Conservation (phyloP, 139 green algal genomes). For the Coelastrella sp. region DNA sequence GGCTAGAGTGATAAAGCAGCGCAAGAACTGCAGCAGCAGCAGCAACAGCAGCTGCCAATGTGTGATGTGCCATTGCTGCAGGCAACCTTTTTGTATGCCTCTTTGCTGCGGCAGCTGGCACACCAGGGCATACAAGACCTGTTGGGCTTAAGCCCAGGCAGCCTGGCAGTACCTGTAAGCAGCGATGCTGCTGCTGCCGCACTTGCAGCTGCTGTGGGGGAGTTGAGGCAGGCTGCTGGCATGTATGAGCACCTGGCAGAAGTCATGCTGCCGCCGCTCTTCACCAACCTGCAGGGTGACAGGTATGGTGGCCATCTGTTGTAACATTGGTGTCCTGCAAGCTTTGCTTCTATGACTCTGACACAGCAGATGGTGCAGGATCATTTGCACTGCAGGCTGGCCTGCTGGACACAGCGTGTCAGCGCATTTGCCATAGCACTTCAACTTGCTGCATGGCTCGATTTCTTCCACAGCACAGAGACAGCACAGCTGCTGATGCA, state of each 20-base stretch:
- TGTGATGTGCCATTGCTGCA: not conserved
- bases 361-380: not conserved
- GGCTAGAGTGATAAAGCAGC: too few relatives aligned
- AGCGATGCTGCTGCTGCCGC: conserved; percentile 34
- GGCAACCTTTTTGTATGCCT: conserved; percentile 42
- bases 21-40: too few relatives aligned
- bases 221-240: conserved; percentile 35
- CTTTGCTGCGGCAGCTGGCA: conserved; percentile 35
- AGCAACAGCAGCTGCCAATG: not conserved
- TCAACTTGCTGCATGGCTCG: too few relatives aligned
- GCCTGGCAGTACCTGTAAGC: not conserved
- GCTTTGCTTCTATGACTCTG: not conserved
- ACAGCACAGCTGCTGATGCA: too few relatives aligned
- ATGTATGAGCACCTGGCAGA: conserved; percentile 26
- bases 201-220: conserved; percentile 12
- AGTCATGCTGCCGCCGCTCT: conserved; percentile 32
- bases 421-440: too few relatives aligned
- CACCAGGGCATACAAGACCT: conserved; percentile 36
- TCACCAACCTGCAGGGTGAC: conserved; percentile 3
- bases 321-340: not conserved
- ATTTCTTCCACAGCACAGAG: too few relatives aligned
- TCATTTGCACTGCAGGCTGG: too few relatives aligned
- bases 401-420: too few relatives aligned
- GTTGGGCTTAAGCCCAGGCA: conserved; percentile 10
- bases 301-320: not conserved